Percentiles rank a stretch among this genome's conserved stretches.
These are phyloP conservation scores for Stemphylium vesicarium DNA, from an alignment of 2,329 filamentous ascomycete genomes.

Conservation along the genomic window DNA sequence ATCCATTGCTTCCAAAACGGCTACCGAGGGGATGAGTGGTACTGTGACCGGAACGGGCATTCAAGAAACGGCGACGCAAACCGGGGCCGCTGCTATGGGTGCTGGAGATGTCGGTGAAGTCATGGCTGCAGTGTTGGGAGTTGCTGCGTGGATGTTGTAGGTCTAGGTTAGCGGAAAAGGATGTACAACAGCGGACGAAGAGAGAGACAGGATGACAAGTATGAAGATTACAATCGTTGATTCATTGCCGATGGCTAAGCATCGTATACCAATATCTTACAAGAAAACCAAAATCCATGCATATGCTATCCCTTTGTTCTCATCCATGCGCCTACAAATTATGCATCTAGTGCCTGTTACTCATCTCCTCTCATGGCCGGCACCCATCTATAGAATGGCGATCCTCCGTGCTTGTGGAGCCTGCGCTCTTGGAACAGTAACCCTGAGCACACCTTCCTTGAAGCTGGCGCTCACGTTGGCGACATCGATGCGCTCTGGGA, in stretches of 20 bases:
- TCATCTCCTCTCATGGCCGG: neutral
- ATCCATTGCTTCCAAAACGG: neutral
- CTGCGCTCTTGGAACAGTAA: constrained; percentile 68
- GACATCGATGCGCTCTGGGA: constrained; percentile 69
- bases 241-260: neutral
- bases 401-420: constrained; percentile 35
- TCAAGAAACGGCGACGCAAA: constrained; percentile 7
- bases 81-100: constrained; percentile 7
- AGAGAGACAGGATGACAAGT: neutral
- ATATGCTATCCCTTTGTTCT: neutral
- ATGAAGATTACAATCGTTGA: neutral
- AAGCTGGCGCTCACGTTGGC: constrained; percentile 67
- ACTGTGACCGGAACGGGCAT: neutral
- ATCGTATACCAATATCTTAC: neutral
- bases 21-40: neutral
- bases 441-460: constrained; percentile 69
- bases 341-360: neutral
- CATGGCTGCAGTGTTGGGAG: constrained; percentile 12
- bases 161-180: no score
- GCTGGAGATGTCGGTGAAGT: constrained; percentile 6
- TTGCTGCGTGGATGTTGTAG: constrained; percentile 17
- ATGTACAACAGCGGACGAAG: no score
- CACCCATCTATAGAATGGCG: constrained; percentile 30
- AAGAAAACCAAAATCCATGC: neutral
- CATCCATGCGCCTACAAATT: neutral